phyloP scores from a whole-genome alignment of 2,329 filamentous ascomycete species.

The Tolypocladium pustulatum region DNA sequence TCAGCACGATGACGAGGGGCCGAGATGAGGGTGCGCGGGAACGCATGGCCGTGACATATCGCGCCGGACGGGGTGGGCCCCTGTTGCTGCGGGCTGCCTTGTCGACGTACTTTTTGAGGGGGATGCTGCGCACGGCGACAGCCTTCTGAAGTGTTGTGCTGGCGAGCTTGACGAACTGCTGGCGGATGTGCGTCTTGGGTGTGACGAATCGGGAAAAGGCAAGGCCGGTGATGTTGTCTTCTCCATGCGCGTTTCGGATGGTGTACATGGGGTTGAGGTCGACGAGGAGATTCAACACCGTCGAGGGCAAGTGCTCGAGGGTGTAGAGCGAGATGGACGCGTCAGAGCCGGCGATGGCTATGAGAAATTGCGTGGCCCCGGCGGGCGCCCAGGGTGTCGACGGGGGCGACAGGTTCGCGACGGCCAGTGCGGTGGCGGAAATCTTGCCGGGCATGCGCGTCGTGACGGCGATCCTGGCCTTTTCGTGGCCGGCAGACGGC shows the following conservation, averaged over 20 bases:
- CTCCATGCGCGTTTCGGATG: slow-evolving; percentile 41
- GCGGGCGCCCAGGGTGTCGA: slow-evolving; percentile 37
- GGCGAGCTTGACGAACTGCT: slow-evolving; percentile 55
- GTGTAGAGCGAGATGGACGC: slow-evolving; percentile 70
- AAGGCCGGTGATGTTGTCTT: slow-evolving; percentile 47
- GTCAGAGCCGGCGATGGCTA: slow-evolving; percentile 74
- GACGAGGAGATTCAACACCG: slow-evolving; percentile 36
- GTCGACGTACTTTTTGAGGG: slow-evolving; percentile 42
- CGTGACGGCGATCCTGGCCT: slow-evolving; percentile 39
- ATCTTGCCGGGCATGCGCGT: slow-evolving; percentile 55
- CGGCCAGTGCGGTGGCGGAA: slow-evolving; percentile 67
- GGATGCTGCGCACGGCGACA: slow-evolving; percentile 69
- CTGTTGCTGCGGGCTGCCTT: slow-evolving; percentile 21
- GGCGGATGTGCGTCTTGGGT: slow-evolving; percentile 32
- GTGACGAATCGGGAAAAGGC: slow-evolving; percentile 47
- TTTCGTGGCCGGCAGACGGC: slow-evolving; percentile 24
- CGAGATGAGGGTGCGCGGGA: slow-evolving; percentile 40
- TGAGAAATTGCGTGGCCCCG: slow-evolving; percentile 62
- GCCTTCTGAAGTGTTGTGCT: slow-evolving; percentile 74
- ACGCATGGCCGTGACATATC: slow-evolving; percentile 59
- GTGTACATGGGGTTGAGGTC: slow-evolving; percentile 42
- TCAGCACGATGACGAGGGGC: slow-evolving; percentile 41
- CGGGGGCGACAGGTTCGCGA: slow-evolving; percentile 54
- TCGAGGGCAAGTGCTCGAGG: slow-evolving; percentile 52
- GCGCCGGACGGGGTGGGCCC: slow-evolving; percentile 38